phyloP scores from a whole-genome alignment of 1,284 basidiomycete species.

The Porogramme epimiltina region DNA sequence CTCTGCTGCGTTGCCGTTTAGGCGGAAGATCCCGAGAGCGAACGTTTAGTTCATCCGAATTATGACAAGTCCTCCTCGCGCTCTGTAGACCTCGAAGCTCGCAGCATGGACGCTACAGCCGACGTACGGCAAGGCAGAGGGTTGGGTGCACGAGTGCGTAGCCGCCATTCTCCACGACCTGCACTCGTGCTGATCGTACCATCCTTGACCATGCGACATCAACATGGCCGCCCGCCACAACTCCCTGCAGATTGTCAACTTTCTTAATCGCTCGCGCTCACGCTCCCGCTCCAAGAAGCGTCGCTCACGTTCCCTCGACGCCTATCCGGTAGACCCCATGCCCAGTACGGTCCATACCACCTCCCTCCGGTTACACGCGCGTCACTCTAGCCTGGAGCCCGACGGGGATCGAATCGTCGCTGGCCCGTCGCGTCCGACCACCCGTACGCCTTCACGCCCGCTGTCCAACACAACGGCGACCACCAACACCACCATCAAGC shows the following conservation, averaged over 20 bases:
- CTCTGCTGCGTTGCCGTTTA: conserved; percentile 19
- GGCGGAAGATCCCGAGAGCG: conserved; percentile 24
- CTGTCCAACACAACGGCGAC: conserved; percentile 64
- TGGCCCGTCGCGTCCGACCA: conserved; percentile 44
- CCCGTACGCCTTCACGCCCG: conserved; percentile 58
- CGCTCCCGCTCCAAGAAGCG: conserved; percentile 35
- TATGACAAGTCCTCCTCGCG: conserved; percentile 23
- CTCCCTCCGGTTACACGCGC: conserved; percentile 26
- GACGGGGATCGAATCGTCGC: conserved; percentile 27
- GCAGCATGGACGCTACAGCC: conserved; percentile 25
- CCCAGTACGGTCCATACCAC: conserved; percentile 23
- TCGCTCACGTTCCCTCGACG: conserved; percentile 34
- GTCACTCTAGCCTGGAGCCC: conserved; percentile 26
- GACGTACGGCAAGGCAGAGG: conserved; percentile 31
- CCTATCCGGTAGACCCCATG: conserved; percentile 25
- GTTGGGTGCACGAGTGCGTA: conserved; percentile 31
- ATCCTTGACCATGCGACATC: conserved; percentile 15
- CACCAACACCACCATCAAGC: conserved; percentile 59
- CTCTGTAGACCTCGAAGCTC: conserved; percentile 24
- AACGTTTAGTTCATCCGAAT: conserved; percentile 21
- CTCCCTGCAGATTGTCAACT: conserved; percentile 33
- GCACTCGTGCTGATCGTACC: conserved; percentile 11
- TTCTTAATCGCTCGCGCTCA: conserved; percentile 37
- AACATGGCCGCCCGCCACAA: conserved; percentile 17
- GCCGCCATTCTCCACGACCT: not conserved